These are phyloP conservation scores for Termitomyces sp. DNA, from an alignment of 1,284 basidiomycete genomes.

Conservation along the genomic window DNA sequence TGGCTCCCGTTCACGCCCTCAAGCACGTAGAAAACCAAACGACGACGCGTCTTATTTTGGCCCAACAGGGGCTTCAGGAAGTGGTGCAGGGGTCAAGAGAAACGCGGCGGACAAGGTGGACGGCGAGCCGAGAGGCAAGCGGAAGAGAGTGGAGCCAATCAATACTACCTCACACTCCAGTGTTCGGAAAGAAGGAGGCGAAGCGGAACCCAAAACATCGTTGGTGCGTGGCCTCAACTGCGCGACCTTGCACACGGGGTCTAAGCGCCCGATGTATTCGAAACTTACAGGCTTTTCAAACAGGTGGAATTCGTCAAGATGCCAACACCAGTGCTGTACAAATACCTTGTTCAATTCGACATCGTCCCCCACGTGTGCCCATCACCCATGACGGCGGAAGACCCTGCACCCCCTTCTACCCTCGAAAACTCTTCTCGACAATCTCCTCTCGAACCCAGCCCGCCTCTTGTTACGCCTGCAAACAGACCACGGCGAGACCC, in stretches of 20 bases:
- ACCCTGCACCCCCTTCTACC: slow-evolving; percentile 61
- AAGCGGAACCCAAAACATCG: slow-evolving; percentile 16
- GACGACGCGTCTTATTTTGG: slow-evolving; percentile 63
- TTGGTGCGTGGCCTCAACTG: slow-evolving; percentile 15
- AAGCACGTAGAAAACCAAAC: slow-evolving; percentile 52
- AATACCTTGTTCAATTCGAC: slow-evolving; percentile 66
- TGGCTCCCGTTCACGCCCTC: slow-evolving; percentile 50
- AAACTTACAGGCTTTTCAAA: slow-evolving; percentile 5
- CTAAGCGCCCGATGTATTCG: background rate
- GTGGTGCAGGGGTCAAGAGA: slow-evolving; percentile 37
- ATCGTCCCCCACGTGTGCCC: slow-evolving; percentile 65
- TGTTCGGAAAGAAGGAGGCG: slow-evolving; percentile 14
- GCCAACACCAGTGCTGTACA: slow-evolving; percentile 53
- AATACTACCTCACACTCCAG: slow-evolving; percentile 9
- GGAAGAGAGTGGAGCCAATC: slow-evolving; percentile 53
- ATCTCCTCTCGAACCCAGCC: slow-evolving; percentile 44
- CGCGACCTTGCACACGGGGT: background rate
- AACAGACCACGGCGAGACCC: slow-evolving; percentile 65
- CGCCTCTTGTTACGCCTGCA: slow-evolving; percentile 45
- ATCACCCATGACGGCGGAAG: slow-evolving; percentile 56
- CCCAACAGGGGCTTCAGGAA: slow-evolving; percentile 30
- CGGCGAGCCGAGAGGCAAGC: slow-evolving; percentile 62
- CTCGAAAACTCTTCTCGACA: slow-evolving; percentile 47
- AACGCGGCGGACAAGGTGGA: slow-evolving; percentile 57
- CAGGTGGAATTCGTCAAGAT: slow-evolving; percentile 71